Evolutionary conservation across 768 basidiomycete species (phyloP).

Genomic region (Pisolithus microcarpus): DNA sequence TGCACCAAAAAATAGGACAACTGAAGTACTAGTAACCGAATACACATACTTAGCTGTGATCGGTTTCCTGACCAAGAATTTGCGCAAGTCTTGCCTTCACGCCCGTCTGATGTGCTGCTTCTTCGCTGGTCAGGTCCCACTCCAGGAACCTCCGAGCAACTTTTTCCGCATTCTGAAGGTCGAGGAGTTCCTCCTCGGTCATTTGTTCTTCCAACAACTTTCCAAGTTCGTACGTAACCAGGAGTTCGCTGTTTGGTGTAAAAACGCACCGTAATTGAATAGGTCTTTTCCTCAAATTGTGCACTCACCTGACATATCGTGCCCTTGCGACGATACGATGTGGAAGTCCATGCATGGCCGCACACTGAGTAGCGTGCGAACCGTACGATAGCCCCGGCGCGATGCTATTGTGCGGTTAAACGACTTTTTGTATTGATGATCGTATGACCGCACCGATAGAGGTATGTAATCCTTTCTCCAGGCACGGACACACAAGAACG

Average conservation of each 20-base stretch:
- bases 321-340: constrained; percentile 61
- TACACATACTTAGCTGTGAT: not conserved
- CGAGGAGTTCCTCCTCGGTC: constrained; percentile 52
- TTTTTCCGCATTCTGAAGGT: constrained; percentile 66
- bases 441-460: constrained; percentile 53
- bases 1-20: no score
- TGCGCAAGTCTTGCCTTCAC: constrained; percentile 21
- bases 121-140: constrained; percentile 56
- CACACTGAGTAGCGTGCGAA: constrained; percentile 84
- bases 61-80: constrained; percentile 15
- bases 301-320: constrained; percentile 59
- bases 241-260: constrained; percentile 39
- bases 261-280: not conserved
- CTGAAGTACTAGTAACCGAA: no score
- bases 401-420: constrained; percentile 39
- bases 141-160: constrained; percentile 69
- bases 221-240: constrained; percentile 58
- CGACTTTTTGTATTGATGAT: not conserved
- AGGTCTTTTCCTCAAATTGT: not conserved
- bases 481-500: constrained; percentile 21
- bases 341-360: constrained; percentile 81
- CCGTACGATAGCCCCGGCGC: constrained; percentile 63
- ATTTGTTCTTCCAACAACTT: constrained; percentile 70
- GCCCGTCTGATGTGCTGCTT: constrained; percentile 15
- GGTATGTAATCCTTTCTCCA: constrained; percentile 75